Percentiles rank a stretch among this genome's conserved stretches.
These are phyloP conservation scores for Ophiocordyceps sinensis DNA, from an alignment of 2,329 filamentous ascomycete species.

Conservation along the genomic window DNA sequence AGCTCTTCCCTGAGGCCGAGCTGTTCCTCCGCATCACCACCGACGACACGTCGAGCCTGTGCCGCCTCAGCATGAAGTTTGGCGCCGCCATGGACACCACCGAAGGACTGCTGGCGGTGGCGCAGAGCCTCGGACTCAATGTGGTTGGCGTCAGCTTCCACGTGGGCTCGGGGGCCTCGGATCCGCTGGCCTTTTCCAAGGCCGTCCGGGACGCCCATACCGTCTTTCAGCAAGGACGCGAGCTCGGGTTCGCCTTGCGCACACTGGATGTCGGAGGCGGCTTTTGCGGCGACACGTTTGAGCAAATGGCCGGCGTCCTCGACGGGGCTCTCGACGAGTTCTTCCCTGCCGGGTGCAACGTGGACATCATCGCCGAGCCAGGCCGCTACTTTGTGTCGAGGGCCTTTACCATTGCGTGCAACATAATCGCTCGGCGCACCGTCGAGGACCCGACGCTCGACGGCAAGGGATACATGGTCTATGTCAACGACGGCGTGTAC, in stretches of 20 bases:
- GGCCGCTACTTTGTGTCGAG: slow-evolving; percentile 90
- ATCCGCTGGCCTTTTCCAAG: slow-evolving; percentile 81
- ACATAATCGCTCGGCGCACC: slow-evolving; percentile 88
- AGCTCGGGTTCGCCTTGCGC: slow-evolving; percentile 65
- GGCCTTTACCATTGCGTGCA: slow-evolving; percentile 89
- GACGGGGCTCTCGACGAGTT: slow-evolving; percentile 69
- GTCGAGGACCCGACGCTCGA: slow-evolving; percentile 55
- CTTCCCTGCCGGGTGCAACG: slow-evolving; percentile 57
- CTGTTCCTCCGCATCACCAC: slow-evolving; percentile 90
- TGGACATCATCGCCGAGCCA: slow-evolving; percentile 88
- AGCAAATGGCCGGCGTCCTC: slow-evolving; percentile 73
- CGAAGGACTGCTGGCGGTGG: slow-evolving; percentile 60
- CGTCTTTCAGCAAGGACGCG: slow-evolving; percentile 75
- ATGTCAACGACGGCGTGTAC: slow-evolving; percentile 94
- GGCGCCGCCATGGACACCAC: slow-evolving; percentile 79
- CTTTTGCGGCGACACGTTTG: slow-evolving; percentile 83
- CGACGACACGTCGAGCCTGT: slow-evolving; percentile 87
- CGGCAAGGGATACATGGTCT: slow-evolving; percentile 80
- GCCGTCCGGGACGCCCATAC: slow-evolving; percentile 77
- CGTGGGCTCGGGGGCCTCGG: slow-evolving; percentile 88
- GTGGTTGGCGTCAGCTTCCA: slow-evolving; percentile 97
- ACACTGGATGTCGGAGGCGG: slow-evolving; percentile 91
- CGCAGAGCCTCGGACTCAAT: slow-evolving; percentile 70
- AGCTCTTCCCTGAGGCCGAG: slow-evolving; percentile 77
- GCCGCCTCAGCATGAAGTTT: slow-evolving; percentile 94